Percentiles rank a stretch among this genome's conserved stretches.
Evolutionary conservation across 768 basidiomycete species (phyloP).

Genomic region (Mycena belliarum): DNA sequence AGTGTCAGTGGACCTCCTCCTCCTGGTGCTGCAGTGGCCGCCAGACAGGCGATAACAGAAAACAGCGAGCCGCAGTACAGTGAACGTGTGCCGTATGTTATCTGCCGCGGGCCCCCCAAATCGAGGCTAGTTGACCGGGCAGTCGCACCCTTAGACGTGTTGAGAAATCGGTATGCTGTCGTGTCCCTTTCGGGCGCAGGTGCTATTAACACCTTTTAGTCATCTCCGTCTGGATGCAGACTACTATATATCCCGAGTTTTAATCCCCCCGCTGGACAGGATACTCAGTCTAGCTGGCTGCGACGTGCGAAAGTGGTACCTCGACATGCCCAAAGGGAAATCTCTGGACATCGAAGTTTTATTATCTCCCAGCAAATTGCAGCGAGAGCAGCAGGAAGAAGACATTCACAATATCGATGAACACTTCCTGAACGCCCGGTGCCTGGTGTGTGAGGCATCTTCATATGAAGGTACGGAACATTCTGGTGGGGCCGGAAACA

Average conservation of each 20-base stretch:
- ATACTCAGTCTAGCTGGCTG: slow-evolving; percentile 91
- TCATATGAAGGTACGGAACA: slow-evolving; percentile 51
- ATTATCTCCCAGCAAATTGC: slow-evolving; percentile 25
- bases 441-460: slow-evolving; percentile 62
- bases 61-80: slow-evolving; percentile 89
- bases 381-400: slow-evolving; percentile 26
- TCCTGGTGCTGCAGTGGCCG: slow-evolving; percentile 89
- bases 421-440: slow-evolving; percentile 72
- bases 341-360: slow-evolving; percentile 33
- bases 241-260: slow-evolving; percentile 85
- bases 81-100: slow-evolving; percentile 91
- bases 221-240: slow-evolving; percentile 76
- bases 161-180: slow-evolving; percentile 54
- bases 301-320: slow-evolving; percentile 84
- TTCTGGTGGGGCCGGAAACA: neutral
- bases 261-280: slow-evolving; percentile 89
- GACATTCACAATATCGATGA: slow-evolving; percentile 63
- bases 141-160: slow-evolving; percentile 68
- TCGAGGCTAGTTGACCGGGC: slow-evolving; percentile 75
- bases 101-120: slow-evolving; percentile 64
- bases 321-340: slow-evolving; percentile 73
- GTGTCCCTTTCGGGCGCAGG: neutral
- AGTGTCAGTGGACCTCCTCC: slow-evolving; percentile 87
- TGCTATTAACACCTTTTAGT: slow-evolving; percentile 36
- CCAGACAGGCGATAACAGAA: slow-evolving; percentile 69